Evolutionary conservation across 306 rosid genomes (phyloP).

Genomic region (Vigna reflexopilosa): DNA sequence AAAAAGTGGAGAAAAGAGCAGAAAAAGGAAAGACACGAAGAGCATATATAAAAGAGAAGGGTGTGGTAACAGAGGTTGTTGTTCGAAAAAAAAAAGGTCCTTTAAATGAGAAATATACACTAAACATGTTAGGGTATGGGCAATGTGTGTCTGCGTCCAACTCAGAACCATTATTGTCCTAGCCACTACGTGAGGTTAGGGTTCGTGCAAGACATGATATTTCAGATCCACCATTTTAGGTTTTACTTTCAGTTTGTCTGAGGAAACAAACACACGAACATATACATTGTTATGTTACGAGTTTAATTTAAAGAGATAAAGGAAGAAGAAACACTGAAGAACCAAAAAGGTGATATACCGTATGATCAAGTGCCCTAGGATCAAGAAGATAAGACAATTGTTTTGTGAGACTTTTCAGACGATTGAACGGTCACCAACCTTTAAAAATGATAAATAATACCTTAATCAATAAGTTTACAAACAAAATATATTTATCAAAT

Average conservation of each 20-base stretch:
- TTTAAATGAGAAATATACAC: conserved; percentile 11
- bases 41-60: neutral
- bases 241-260: neutral
- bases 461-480: no score
- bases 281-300: neutral
- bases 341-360: neutral
- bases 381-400: no score
- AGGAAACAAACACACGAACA: neutral
- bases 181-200: no score
- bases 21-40: conserved; percentile 43
- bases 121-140: conserved; percentile 21
- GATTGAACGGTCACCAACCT: no score
- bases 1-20: conserved; percentile 25
- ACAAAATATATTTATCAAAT: no score
- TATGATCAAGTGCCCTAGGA: no score
- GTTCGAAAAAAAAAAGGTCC: neutral
- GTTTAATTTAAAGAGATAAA: neutral
- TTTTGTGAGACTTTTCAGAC: no score
- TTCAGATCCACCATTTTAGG: neutral
- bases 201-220: neutral
- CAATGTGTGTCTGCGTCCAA: conserved; percentile 11
- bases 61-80: neutral
- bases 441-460: no score
- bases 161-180: neutral
- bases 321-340: neutral